phyloP scores from a whole-genome alignment of 208 protist genomes.

The Wallacemonas sp. region DNA sequence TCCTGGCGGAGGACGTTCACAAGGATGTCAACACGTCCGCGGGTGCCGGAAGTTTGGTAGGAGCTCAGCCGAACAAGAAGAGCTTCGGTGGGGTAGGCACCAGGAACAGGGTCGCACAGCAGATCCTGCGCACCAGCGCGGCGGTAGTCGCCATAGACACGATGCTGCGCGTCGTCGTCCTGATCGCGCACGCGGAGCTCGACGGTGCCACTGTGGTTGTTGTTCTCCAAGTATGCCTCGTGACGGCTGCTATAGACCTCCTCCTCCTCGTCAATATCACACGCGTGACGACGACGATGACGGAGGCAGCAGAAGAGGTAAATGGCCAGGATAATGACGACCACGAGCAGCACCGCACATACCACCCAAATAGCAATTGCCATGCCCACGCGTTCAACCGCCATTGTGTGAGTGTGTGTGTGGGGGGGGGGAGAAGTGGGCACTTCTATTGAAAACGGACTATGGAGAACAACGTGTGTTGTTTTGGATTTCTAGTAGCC shows the following conservation, averaged over 20 bases:
- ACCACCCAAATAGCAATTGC: slow-evolving; percentile 59
- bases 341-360: slow-evolving; percentile 53
- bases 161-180: not conserved
- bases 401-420: too few species aligned
- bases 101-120: not conserved
- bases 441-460: too few species aligned
- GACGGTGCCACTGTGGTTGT: not conserved
- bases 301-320: slow-evolving; percentile 27
- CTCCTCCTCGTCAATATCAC: slow-evolving; percentile 8
- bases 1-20: slow-evolving; percentile 7
- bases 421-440: too few species aligned
- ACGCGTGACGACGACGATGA: slow-evolving; percentile 2
- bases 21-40: slow-evolving; percentile 1
- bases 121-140: slow-evolving; percentile 1
- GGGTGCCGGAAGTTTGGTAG: not conserved
- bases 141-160: not conserved
- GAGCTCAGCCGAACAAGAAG: not conserved
- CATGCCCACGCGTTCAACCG: slow-evolving; percentile 31
- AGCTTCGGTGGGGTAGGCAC: not conserved
- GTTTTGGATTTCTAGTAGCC: too few species aligned
- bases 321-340: slow-evolving; percentile 42
- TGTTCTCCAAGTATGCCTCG: not conserved
- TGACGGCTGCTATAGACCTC: not conserved
- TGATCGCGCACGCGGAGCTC: not conserved
- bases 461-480: too few species aligned